Percentiles rank a stretch among this genome's conserved stretches.
phyloP scores from a whole-genome alignment of 1,284 basidiomycete genomes.

The Grifola frondosa region DNA sequence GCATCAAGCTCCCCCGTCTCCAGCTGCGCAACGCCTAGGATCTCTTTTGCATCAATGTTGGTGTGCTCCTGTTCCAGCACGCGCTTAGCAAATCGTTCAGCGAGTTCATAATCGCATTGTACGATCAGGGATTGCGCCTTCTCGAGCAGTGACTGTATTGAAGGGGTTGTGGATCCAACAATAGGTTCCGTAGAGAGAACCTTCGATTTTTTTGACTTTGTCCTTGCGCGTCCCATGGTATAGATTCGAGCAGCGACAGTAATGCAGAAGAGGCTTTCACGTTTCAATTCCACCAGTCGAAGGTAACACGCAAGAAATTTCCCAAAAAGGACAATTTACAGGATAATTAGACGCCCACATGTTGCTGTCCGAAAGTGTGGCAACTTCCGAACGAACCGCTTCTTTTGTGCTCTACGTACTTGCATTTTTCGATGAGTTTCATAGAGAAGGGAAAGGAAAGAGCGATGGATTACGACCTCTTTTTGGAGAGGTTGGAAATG shows the following conservation, averaged over 20 bases:
- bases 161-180: constrained; percentile 35
- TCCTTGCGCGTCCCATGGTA: constrained; percentile 64
- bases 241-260: neutral
- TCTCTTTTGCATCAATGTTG: constrained; percentile 76
- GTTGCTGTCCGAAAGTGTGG: too few relatives aligned
- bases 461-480: constrained; percentile 45
- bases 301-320: too few relatives aligned
- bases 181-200: constrained; percentile 32
- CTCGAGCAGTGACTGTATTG: constrained; percentile 56
- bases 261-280: neutral
- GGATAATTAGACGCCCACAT: constrained; percentile 21
- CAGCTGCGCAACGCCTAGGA: constrained; percentile 74
- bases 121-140: constrained; percentile 79
- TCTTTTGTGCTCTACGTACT: constrained; percentile 5
- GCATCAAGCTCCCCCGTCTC: constrained; percentile 75
- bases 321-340: constrained; percentile 6
- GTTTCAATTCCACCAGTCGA: too few relatives aligned
- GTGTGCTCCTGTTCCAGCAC: constrained; percentile 65
- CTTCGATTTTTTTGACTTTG: constrained; percentile 50
- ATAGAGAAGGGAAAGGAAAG: constrained; percentile 15
- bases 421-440: neutral
- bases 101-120: constrained; percentile 84
- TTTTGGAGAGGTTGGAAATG: constrained; percentile 58
- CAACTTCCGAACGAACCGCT: too few relatives aligned
- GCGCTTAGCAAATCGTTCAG: constrained; percentile 69